Evolutionary conservation across 371 early-diverging fungal species (phyloP).

Genomic region (Syncephalastrum monosporum): DNA sequence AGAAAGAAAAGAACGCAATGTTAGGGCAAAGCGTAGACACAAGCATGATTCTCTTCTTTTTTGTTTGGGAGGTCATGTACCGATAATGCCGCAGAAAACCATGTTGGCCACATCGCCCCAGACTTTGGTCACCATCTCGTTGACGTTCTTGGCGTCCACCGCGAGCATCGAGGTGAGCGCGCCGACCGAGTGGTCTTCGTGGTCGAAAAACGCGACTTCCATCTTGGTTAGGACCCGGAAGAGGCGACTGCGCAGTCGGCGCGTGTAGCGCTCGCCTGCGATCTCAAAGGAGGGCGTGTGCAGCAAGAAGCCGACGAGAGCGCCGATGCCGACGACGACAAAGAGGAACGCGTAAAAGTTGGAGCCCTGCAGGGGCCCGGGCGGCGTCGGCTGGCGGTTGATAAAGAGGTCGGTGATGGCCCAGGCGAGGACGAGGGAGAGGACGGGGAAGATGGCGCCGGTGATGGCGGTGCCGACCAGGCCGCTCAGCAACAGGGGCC

Average conservation of each 20-base stretch:
- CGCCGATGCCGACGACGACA: constrained; percentile 42
- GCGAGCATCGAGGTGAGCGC: constrained; percentile 78
- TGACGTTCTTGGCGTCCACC: constrained; percentile 68
- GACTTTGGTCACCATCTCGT: constrained; percentile 62
- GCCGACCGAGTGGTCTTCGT: constrained; percentile 72
- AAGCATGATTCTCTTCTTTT: constrained; percentile 12
- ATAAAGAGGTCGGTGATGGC: constrained; percentile 13
- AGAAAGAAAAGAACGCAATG: neutral
- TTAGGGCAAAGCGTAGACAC: too few species aligned
- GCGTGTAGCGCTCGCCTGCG: constrained; percentile 51
- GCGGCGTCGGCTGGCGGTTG: constrained; percentile 8
- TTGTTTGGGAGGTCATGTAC: constrained; percentile 22
- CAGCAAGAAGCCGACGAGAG: constrained; percentile 33
- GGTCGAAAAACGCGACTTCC: constrained; percentile 84
- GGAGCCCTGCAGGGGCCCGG: constrained; percentile 38
- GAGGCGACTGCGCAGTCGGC: constrained; percentile 44
- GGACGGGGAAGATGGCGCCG: constrained; percentile 44
- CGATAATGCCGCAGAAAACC: constrained; percentile 31
- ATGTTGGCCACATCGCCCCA: constrained; percentile 55
- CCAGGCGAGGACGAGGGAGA: constrained; percentile 31
- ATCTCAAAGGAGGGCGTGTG: constrained; percentile 30
- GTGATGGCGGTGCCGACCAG: constrained; percentile 46
- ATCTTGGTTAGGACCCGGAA: constrained; percentile 62
- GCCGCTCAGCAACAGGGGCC: constrained; percentile 44
- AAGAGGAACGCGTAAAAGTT: constrained; percentile 74